These are phyloP conservation scores for Aspergillus thermomutatus DNA, from an alignment of 2,329 filamentous ascomycete species.

Conservation along the genomic window DNA sequence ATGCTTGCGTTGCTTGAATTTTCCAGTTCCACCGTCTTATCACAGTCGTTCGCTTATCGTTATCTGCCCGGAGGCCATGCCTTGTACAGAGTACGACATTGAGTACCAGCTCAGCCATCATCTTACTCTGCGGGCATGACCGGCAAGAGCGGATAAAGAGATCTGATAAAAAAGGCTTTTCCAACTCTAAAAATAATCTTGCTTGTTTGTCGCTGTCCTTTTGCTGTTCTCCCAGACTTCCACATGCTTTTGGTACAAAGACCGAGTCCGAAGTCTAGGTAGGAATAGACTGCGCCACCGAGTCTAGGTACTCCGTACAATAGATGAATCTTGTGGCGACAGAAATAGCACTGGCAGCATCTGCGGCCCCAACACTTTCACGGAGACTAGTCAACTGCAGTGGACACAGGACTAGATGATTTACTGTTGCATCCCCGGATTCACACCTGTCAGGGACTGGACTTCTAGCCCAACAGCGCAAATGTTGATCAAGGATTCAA, in stretches of 20 bases:
- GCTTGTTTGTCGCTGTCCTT: conserved; percentile 3
- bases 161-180: background rate
- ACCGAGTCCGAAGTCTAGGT: conserved; percentile 1
- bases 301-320: background rate
- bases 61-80: background rate
- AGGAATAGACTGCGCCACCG: conserved; percentile 16
- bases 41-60: background rate
- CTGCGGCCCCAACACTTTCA: conserved; percentile 12
- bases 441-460: conserved; percentile 11
- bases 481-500: conserved; percentile 11
- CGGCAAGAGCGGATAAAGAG: background rate
- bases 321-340: conserved; percentile 17
- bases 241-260: conserved; percentile 1
- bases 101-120: background rate
- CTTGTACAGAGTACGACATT: background rate
- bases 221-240: background rate
- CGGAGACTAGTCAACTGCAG: conserved; percentile 10
- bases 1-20: background rate
- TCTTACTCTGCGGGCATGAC: background rate
- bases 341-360: conserved; percentile 13
- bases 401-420: conserved; percentile 1
- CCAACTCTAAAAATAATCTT: background rate
- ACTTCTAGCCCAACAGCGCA: conserved; percentile 1
- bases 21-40: background rate
- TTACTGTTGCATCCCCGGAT: conserved; percentile 15